Evolutionary conservation across 306 rosid genomes (phyloP).

Genomic region (Leucaena leucocephala): DNA sequence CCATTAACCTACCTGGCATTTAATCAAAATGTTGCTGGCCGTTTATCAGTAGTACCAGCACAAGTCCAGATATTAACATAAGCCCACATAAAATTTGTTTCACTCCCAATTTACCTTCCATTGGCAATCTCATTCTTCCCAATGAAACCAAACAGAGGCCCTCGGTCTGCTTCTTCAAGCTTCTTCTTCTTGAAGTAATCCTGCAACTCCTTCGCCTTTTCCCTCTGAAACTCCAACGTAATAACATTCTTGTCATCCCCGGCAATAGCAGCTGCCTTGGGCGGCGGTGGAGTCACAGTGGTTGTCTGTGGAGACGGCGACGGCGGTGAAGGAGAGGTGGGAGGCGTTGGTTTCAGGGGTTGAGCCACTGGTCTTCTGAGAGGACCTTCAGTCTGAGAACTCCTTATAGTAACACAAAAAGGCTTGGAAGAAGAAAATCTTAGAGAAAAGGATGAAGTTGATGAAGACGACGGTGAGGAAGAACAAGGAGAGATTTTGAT

Average conservation of each 20-base stretch:
- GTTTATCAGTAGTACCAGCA: slow-evolving; percentile 5
- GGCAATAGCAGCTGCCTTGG: slow-evolving; percentile 29
- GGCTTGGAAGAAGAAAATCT: slow-evolving; percentile 53
- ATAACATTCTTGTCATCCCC: slow-evolving; percentile 55
- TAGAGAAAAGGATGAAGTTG: slow-evolving; percentile 45
- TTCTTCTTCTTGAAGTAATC: slow-evolving; percentile 90
- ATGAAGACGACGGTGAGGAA: slow-evolving; percentile 52
- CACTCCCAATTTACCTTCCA: slow-evolving; percentile 69
- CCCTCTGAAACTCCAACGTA: slow-evolving; percentile 92
- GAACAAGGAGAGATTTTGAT: slow-evolving; percentile 64
- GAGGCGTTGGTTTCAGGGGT: slow-evolving; percentile 64
- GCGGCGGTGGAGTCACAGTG: slow-evolving; percentile 27
- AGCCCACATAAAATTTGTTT: slow-evolving; percentile 23
- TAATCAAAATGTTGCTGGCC: slow-evolving; percentile 21
- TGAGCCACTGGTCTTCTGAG: slow-evolving; percentile 90
- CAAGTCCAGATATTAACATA: not conserved
- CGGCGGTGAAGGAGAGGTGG: slow-evolving; percentile 51
- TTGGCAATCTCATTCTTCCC: slow-evolving; percentile 85
- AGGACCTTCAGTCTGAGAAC: slow-evolving; percentile 87
- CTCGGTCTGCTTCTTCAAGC: slow-evolving; percentile 78
- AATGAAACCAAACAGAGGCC: slow-evolving; percentile 84
- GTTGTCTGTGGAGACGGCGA: not conserved
- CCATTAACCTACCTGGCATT: not conserved
- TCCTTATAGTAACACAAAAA: slow-evolving; percentile 50
- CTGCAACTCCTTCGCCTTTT: slow-evolving; percentile 94